A percentile compares a stretch with the other conserved stretches of the same genome.
Conservation (phyloP, 495 filamentous ascomycete genomes). For the Daldinia vernicosa region DNA sequence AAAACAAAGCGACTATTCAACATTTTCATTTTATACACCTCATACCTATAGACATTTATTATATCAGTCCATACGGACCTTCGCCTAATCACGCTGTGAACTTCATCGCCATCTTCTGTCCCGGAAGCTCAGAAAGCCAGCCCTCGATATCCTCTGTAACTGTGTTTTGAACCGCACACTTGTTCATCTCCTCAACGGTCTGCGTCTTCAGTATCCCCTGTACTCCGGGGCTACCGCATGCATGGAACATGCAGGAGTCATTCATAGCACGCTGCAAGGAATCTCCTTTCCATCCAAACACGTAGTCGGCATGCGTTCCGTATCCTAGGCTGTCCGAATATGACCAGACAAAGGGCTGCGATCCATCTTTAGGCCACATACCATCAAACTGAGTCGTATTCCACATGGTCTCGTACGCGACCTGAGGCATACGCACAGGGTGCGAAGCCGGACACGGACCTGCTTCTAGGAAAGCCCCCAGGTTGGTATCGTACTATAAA, state of each 20-base stretch:
- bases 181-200: constrained; percentile 53
- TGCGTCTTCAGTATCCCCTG: constrained; percentile 54
- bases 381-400: constrained; percentile 54
- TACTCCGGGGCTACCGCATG: constrained; percentile 49
- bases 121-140: constrained; percentile 43
- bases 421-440: constrained; percentile 58
- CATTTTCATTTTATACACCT: background rate
- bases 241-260: constrained; percentile 54
- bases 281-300: constrained; percentile 59
- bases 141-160: constrained; percentile 57
- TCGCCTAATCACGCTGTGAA: background rate
- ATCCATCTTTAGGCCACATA: constrained; percentile 56
- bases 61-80: background rate
- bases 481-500: constrained; percentile 45
- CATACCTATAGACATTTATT: background rate
- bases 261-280: constrained; percentile 55
- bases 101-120: constrained; percentile 35
- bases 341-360: constrained; percentile 58
- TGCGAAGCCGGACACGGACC: constrained; percentile 59
- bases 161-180: constrained; percentile 52
- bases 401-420: constrained; percentile 63
- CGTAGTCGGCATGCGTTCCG: constrained; percentile 57
- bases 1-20: background rate
- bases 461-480: constrained; percentile 50
- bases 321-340: constrained; percentile 55